These are phyloP conservation scores for Cyberlindnera veronae DNA, from an alignment of 805 yeast genomes.

Conservation along the genomic window DNA sequence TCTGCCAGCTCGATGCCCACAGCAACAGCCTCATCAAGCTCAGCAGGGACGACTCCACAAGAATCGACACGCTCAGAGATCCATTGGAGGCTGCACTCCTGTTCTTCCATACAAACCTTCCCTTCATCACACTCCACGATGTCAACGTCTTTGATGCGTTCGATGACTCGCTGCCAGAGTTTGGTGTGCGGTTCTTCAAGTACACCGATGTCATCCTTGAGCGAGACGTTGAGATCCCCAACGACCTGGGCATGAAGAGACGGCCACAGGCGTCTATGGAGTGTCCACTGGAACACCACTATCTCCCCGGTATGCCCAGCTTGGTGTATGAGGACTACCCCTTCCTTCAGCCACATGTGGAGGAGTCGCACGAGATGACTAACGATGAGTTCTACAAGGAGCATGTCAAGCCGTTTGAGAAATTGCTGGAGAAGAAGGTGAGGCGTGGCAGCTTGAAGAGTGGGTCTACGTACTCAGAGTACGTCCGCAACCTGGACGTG, in stretches of 20 bases:
- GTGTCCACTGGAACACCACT: constrained; percentile 16
- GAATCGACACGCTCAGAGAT: not conserved
- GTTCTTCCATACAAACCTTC: constrained; percentile 21
- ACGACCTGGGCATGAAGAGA: constrained; percentile 20
- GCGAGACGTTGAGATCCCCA: constrained; percentile 22
- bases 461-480: too few species aligned
- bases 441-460: not conserved
- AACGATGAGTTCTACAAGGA: constrained; percentile 16
- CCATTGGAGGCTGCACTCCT: constrained; percentile 11
- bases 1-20: constrained; percentile 9
- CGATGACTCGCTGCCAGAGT: constrained; percentile 11
- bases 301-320: constrained; percentile 24
- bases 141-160: constrained; percentile 19
- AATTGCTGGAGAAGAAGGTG: constrained; percentile 5
- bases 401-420: constrained; percentile 15
- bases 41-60: not conserved
- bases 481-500: constrained; percentile 9
- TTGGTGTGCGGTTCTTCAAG: constrained; percentile 10
- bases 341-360: constrained; percentile 19
- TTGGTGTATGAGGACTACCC: constrained; percentile 27
- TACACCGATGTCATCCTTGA: constrained; percentile 20
- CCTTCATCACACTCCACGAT: constrained; percentile 23
- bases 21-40: constrained; percentile 12
- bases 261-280: constrained; percentile 10
- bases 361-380: constrained; percentile 14